These are phyloP conservation scores for Podospora pseudoanserina DNA, from an alignment of 495 filamentous ascomycete genomes.

Conservation along the genomic window DNA sequence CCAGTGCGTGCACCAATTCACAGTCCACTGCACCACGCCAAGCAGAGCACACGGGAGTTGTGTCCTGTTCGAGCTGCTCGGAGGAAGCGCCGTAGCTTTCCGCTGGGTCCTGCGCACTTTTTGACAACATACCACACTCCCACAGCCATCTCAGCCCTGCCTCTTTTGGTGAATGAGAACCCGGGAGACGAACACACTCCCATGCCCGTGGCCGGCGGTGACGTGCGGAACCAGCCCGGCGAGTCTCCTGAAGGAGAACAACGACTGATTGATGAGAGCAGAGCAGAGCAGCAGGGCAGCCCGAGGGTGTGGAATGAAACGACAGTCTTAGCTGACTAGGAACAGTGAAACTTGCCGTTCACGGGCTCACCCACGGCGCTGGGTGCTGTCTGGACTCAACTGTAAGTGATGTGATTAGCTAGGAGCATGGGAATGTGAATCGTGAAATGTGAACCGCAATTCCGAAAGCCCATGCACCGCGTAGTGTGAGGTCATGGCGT, in stretches of 20 bases:
- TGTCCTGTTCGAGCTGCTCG: slow-evolving; percentile 8
- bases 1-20: slow-evolving; percentile 10
- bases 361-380: not conserved
- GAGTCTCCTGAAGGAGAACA: not conserved
- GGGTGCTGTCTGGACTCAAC: not conserved
- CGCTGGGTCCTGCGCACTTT: not conserved
- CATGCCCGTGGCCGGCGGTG: not conserved
- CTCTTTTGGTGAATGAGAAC: not conserved
- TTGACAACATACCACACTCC: not conserved
- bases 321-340: not conserved
- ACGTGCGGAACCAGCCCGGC: slow-evolving; percentile 1
- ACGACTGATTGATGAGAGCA: not conserved
- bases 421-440: not conserved
- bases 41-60: not conserved
- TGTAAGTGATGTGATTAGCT: too few relatives aligned
- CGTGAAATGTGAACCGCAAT: not conserved
- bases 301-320: not conserved
- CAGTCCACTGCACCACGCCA: slow-evolving; percentile 8
- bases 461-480: not conserved
- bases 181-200: not conserved
- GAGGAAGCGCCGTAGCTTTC: not conserved
- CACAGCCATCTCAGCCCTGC: not conserved
- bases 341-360: not conserved
- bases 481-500: slow-evolving; percentile 7
- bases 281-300: not conserved